Percentiles rank a stretch among this genome's conserved stretches.
phyloP scores from a whole-genome alignment of 1,284 basidiomycete species.

The Omphalotus olearius region DNA sequence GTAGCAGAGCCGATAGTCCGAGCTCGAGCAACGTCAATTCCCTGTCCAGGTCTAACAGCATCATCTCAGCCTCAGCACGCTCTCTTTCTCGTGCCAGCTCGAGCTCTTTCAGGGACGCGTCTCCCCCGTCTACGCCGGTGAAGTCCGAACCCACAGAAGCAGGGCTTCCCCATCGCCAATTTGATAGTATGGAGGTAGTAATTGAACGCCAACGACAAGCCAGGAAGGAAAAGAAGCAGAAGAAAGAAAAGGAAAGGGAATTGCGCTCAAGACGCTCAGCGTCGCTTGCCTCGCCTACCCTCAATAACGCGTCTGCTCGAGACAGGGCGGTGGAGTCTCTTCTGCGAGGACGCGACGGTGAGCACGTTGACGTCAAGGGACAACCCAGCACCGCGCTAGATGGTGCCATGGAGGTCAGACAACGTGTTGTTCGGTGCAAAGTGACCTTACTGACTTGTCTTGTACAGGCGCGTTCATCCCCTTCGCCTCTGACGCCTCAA shows the following conservation, averaged over 20 bases:
- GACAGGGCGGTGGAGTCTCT: constrained; percentile 40
- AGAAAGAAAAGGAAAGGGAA: constrained; percentile 40
- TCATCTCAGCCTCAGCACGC: constrained; percentile 32
- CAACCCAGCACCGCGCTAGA: constrained; percentile 16
- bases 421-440: constrained; percentile 23
- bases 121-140: constrained; percentile 50
- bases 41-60: constrained; percentile 31
- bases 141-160: constrained; percentile 55
- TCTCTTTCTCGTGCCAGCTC: constrained; percentile 46
- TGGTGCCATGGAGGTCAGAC: constrained; percentile 25
- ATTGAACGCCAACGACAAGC: constrained; percentile 63
- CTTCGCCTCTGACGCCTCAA: constrained; percentile 46
- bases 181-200: constrained; percentile 69
- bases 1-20: constrained; percentile 31
- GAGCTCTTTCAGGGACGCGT: constrained; percentile 43
- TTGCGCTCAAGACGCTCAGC: constrained; percentile 23
- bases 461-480: constrained; percentile 8
- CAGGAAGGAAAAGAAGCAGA: constrained; percentile 46
- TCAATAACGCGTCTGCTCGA: constrained; percentile 39
- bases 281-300: constrained; percentile 44
- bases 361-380: constrained; percentile 21
- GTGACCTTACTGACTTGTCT: background rate
- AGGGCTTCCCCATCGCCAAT: constrained; percentile 44
- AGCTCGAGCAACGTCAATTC: constrained; percentile 32
- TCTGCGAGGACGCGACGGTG: constrained; percentile 51